Conservation (phyloP, 352 stramenopile species). For the Phytophthora ramorum region DNA sequence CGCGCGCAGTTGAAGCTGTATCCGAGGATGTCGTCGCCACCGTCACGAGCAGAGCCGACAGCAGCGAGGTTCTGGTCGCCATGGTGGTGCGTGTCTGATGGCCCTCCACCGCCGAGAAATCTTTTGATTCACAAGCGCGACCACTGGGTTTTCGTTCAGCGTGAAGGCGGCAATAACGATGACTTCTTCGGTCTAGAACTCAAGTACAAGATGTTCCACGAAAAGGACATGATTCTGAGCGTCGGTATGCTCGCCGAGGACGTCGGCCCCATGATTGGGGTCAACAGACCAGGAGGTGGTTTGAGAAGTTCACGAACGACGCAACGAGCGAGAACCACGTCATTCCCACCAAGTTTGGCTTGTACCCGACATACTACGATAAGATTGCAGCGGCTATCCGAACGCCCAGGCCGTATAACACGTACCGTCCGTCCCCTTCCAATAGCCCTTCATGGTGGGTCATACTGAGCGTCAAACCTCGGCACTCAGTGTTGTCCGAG, state of each 20-base stretch:
- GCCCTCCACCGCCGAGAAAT: too few relatives aligned
- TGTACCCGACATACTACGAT: constrained; percentile 72
- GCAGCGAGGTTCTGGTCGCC: not conserved
- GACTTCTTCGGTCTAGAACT: constrained; percentile 81
- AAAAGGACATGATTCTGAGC: constrained; percentile 64
- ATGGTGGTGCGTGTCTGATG: too few relatives aligned
- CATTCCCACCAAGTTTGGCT: constrained; percentile 54
- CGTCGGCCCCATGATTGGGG: constrained; percentile 59
- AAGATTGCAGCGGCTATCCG: constrained; percentile 55
- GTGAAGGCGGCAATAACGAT: constrained; percentile 66
- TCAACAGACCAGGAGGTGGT: constrained; percentile 49
- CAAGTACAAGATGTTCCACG: constrained; percentile 52
- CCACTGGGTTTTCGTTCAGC: constrained; percentile 35
- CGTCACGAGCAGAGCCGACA: constrained; percentile 4
- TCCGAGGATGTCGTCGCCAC: not conserved
- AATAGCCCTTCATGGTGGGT: constrained; percentile 78
- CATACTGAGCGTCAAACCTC: constrained; percentile 71
- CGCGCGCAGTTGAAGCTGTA: not conserved
- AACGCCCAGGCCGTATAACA: constrained; percentile 75
- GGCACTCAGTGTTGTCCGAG: constrained; percentile 68
- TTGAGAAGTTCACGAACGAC: constrained; percentile 47
- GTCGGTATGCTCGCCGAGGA: constrained; percentile 74
- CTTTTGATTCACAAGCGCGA: constrained; percentile 1
- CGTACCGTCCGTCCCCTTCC: constrained; percentile 70
- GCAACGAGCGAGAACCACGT: constrained; percentile 46